Evolutionary conservation across 139 green algal genomes (phyloP), one percentile per base, ranked within the genome.

Genomic region (Nannochloris sp.): DNA sequence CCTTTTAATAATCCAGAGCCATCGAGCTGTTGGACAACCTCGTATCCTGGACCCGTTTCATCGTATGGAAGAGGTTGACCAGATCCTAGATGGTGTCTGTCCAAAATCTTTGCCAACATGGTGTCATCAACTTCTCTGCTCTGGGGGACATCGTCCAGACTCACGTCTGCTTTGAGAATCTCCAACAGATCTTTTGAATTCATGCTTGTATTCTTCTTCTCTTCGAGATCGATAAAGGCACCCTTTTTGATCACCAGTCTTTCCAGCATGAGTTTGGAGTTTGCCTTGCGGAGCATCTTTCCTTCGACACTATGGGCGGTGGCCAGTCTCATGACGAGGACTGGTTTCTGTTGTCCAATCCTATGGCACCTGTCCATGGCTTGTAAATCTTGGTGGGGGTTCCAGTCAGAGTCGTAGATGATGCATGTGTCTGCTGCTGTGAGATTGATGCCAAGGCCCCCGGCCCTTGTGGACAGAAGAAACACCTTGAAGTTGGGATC

Each of bases 311-410:
- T 95, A 78, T 95, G 73, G 8, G 76, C 76, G 2, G 93, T 97
- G 36, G 84, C 85, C 60, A 99, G 82, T 4, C 93, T 78, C 60
- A 97, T 79, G 60, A 99, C 91, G 49, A 98, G 83, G 68, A 98
- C 93, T 0, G 93, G 93, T 80, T 79, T 80, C n/a, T 70, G 82
- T 82, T 99, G 93, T 17, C 93, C 93, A 51, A 99, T 98, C 68
- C 93, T 85, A 80, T 99, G 93, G 65, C 84, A 93, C 17, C 93
- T 80, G 80, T 99, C 93, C 93, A 98, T 98, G n/a, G 93, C 93
- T 83, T 96, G 82, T 67, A 72, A 37, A 25, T 65, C 60, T 44
- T 66, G 60, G 33, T 66, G 60, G 6, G 82, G 82, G 68, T 89
- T 89, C 83, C 83, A 90, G 33, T 61, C 69, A 9, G 56, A 82